Evolutionary conservation across 495 filamentous ascomycete genomes (phyloP).

Genomic region (Penicillium longicatenatum): DNA sequence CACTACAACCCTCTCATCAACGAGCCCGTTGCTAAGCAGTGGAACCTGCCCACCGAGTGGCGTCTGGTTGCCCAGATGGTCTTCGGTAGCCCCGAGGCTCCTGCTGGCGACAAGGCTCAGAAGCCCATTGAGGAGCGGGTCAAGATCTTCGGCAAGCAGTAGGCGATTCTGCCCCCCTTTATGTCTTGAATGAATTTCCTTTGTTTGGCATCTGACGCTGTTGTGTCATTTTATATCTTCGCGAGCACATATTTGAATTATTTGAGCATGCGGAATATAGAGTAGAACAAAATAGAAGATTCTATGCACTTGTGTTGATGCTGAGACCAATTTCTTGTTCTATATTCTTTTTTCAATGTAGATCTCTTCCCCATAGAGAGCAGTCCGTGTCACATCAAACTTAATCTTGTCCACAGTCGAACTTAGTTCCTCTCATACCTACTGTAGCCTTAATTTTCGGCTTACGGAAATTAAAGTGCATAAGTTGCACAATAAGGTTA

Average conservation of each 20-base stretch:
- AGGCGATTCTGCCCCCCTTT: conserved; percentile 3
- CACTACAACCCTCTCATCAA: conserved; percentile 59
- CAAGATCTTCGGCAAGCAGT: conserved; percentile 28
- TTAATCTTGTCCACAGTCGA: too few relatives aligned
- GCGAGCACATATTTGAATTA: neutral
- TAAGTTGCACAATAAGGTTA: too few relatives aligned
- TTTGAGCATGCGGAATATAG: neutral
- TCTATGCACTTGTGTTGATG: too few relatives aligned
- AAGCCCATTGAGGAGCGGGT: conserved; percentile 26
- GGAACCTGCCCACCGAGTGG: conserved; percentile 50
- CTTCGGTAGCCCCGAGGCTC: conserved; percentile 47
- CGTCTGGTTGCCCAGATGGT: conserved; percentile 52
- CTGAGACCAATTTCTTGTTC: too few relatives aligned
- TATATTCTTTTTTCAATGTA: too few relatives aligned
- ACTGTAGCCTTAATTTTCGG: too few relatives aligned
- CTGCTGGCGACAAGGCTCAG: conserved; percentile 22
- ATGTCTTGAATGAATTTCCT: conserved; percentile 8
- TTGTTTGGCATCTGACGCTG: conserved; percentile 6
- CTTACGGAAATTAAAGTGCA: too few relatives aligned
- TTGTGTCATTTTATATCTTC: conserved; percentile 3
- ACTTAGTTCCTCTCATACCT: too few relatives aligned
- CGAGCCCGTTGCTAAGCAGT: conserved; percentile 42
- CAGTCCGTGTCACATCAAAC: too few relatives aligned
- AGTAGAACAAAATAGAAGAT: neutral
- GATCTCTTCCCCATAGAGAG: too few relatives aligned